Conservation (phyloP, 306 rosid genomes). For the Castanea sativa region DNA sequence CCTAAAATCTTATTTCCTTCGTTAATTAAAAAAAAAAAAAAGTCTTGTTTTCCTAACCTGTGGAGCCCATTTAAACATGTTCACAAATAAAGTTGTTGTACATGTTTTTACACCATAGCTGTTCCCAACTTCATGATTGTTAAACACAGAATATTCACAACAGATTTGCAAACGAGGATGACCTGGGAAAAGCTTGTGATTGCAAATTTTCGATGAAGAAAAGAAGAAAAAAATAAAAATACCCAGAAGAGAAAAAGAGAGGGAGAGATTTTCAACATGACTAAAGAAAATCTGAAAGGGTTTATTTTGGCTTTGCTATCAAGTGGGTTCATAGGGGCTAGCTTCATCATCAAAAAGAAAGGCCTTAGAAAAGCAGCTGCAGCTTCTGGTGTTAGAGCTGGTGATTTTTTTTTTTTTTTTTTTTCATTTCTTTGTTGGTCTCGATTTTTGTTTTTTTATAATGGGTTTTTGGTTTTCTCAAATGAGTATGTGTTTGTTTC, state of each 20-base stretch:
- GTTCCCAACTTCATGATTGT: constrained; percentile 3
- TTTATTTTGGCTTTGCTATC: constrained; percentile 69
- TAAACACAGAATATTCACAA: constrained; percentile 14
- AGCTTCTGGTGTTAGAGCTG: constrained; percentile 73
- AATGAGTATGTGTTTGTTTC: constrained; percentile 13
- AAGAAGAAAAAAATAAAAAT: constrained; percentile 10
- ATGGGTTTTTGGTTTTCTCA: constrained; percentile 7
- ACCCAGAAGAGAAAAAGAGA: constrained; percentile 7
- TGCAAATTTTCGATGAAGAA: constrained; percentile 47
- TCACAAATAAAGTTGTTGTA: no score
- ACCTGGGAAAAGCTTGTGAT: constrained; percentile 42
- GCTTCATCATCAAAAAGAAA: constrained; percentile 84
- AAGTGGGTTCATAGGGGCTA: constrained; percentile 80
- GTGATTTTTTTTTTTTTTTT: constrained; percentile 20
- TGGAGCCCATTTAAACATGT: no score
- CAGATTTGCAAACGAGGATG: constrained; percentile 16
- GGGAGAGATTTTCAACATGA: constrained; percentile 35
- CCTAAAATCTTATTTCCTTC: no score
- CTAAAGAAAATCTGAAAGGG: constrained; percentile 61
- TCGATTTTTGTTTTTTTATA: neutral
- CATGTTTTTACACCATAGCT: constrained; percentile 12
- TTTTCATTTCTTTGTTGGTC: neutral
- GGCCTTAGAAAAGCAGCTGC: constrained; percentile 85
- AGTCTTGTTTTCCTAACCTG: no score
- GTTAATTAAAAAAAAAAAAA: no score